These are phyloP conservation scores for Cyberlindnera nakhonratchasimensis DNA, from an alignment of 805 yeast species.

Conservation along the genomic window DNA sequence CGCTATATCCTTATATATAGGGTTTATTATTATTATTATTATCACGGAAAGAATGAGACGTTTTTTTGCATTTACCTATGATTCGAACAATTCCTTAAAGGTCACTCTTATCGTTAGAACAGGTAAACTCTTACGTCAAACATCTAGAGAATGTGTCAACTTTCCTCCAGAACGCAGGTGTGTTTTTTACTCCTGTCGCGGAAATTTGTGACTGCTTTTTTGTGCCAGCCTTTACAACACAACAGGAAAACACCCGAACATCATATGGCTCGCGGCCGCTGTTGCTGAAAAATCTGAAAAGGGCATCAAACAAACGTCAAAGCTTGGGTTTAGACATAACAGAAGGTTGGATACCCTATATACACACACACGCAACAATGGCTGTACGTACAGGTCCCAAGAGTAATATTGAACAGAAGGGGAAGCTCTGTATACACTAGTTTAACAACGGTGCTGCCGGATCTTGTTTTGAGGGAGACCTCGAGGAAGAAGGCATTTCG, in stretches of 20 bases:
- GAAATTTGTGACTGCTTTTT: conserved; percentile 10
- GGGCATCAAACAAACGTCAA: background rate
- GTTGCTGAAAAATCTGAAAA: conserved; percentile 16
- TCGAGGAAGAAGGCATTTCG: too few relatives aligned
- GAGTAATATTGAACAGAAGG: background rate
- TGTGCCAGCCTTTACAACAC: background rate
- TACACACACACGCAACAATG: conserved; percentile 10
- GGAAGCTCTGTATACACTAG: background rate
- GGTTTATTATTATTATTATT: too few relatives aligned
- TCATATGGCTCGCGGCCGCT: background rate
- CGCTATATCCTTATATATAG: background rate
- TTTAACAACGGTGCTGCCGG: background rate
- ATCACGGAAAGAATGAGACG: too few relatives aligned
- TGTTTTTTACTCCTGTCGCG: background rate
- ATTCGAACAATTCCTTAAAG: too few relatives aligned
- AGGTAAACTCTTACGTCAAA: background rate
- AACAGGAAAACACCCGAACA: conserved; percentile 3
- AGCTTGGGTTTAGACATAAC: background rate
- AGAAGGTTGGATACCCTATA: conserved; percentile 8
- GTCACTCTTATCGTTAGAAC: too few relatives aligned
- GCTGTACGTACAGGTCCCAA: conserved; percentile 8
- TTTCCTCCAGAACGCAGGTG: conserved; percentile 3
- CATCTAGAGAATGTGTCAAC: conserved; percentile 6
- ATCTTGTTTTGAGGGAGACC: background rate
- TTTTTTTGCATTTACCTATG: too few relatives aligned